Base-by-base conservation (phyloP, 176 grass and related monocot genomes). In the Phragmites australis region DNA sequence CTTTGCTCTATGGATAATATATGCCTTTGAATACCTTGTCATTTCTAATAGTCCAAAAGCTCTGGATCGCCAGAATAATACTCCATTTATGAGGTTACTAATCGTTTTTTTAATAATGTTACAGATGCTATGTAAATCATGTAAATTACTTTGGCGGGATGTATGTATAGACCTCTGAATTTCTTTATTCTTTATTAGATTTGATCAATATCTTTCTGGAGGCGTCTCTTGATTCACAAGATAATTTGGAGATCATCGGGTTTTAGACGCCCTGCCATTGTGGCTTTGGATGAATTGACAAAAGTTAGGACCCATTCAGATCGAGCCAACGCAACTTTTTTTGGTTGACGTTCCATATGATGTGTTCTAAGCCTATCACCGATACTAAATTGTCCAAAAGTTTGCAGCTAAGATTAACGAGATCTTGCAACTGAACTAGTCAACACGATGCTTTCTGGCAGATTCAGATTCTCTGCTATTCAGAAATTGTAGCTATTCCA, bases 121-220 rank as follows among this genome's bases (percentile, higher is more conserved):
- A 30, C 83, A 93, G 86, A 83, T 90, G 40, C 82, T 63, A 45
- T 84, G 64, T 74, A 78, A 65, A 83, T 75, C 67, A 70, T 97
- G 91, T 91, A 85, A 83, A 91, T 91, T 87, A 86, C 34, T 90
- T 91, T 27, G 26, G 74, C 58, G 21, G 19, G 78, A 82, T 70
- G 56, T 52, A 66, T 91, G 81, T 85, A 89, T 81, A 89, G 82
- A 75, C 65, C 74, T 83, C 44, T 32, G 68, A 67, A 68, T 83
- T 86, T 52, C 51, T 80, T 89, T 43, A 77, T 91, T 90, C 26
- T 65, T 91, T 87, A 68, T 60, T 81, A 80, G 78, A 82, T 66
- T 78, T 85, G 73, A 78, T 87, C 52, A 85, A 66, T 91, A 83
- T 85, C 69, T 34, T 15, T 66, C 73, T 68, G 26, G 57, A 57